phyloP scores from a whole-genome alignment of 2,329 filamentous ascomycete genomes.

The Emmonsiellopsis sp. region DNA sequence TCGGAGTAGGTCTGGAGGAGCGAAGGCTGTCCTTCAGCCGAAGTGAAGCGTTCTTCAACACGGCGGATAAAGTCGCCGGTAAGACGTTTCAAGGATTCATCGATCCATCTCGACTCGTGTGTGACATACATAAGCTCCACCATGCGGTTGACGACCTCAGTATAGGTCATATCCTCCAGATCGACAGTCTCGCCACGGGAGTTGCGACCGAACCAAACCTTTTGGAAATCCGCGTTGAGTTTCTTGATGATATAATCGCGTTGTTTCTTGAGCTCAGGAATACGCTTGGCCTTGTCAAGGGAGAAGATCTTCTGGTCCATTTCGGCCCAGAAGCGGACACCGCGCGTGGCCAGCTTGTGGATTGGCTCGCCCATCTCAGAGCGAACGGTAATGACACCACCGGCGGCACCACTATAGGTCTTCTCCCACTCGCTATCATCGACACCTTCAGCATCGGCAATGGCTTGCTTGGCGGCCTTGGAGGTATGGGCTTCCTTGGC shows the following conservation, averaged over 20 bases:
- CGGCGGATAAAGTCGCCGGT: slow-evolving; percentile 95
- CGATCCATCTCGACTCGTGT: slow-evolving; percentile 86
- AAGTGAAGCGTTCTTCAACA: slow-evolving; percentile 90
- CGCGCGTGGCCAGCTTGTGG: slow-evolving; percentile 93
- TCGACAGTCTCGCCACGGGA: slow-evolving; percentile 71
- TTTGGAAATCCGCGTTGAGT: slow-evolving; percentile 92
- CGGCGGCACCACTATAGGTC: slow-evolving; percentile 82
- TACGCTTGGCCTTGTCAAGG: slow-evolving; percentile 86
- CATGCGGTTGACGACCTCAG: slow-evolving; percentile 76
- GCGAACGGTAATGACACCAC: slow-evolving; percentile 89
- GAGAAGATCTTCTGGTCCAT: slow-evolving; percentile 99
- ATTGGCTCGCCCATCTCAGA: slow-evolving; percentile 99
- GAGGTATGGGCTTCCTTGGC: slow-evolving; percentile 88
- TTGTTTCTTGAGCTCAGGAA: slow-evolving; percentile 79
- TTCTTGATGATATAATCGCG: slow-evolving; percentile 89
- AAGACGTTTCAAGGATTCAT: slow-evolving; percentile 68
- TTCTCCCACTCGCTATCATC: slow-evolving; percentile 81
- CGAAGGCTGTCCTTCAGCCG: slow-evolving; percentile 60
- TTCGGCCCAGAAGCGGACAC: slow-evolving; percentile 94
- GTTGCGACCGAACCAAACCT: slow-evolving; percentile 92
- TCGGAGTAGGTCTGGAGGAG: slow-evolving; percentile 84
- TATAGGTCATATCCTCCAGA: slow-evolving; percentile 92
- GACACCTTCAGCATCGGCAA: slow-evolving; percentile 74
- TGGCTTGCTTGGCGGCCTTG: slow-evolving; percentile 77
- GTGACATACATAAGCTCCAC: slow-evolving; percentile 86